These are phyloP conservation scores for Hydnum rufescens DNA, from an alignment of 768 basidiomycete species.

Conservation along the genomic window DNA sequence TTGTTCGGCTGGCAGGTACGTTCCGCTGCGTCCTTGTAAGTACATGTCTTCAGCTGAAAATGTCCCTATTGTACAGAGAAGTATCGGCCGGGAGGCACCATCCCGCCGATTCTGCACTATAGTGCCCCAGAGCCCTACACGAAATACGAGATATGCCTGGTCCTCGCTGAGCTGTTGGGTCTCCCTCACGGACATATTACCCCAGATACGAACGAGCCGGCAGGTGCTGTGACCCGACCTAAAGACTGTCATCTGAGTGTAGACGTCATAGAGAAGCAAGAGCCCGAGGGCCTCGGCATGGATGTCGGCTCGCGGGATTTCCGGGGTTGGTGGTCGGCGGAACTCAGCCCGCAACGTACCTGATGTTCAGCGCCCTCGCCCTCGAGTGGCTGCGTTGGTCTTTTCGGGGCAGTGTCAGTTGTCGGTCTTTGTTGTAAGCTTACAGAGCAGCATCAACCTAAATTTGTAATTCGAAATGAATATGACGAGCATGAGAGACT, in stretches of 20 bases:
- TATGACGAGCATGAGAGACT: no score
- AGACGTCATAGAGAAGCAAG: constrained; percentile 39
- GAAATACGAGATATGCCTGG: constrained; percentile 81
- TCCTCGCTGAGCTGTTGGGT: constrained; percentile 50
- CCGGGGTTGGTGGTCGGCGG: constrained; percentile 59
- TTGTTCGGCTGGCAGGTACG: constrained; percentile 53
- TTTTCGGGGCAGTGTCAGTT: no score
- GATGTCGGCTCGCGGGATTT: constrained; percentile 36
- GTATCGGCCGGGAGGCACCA: neutral
- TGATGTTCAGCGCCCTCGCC: no score
- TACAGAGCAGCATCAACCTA: no score
- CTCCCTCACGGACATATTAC: constrained; percentile 44
- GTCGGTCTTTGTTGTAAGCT: no score
- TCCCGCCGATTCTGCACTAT: constrained; percentile 71
- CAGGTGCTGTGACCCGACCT: constrained; percentile 55
- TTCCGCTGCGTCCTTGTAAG: neutral
- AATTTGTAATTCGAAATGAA: no score
- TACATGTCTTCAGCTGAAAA: neutral
- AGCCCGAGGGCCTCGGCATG: constrained; percentile 23
- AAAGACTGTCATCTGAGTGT: constrained; percentile 64
- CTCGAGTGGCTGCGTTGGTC: no score
- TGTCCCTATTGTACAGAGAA: neutral
- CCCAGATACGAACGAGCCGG: constrained; percentile 46
- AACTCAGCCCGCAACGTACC: neutral
- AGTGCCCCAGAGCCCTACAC: constrained; percentile 66